Base-by-base conservation (phyloP, 2,329 filamentous ascomycete species). In the Neonectria sp. region DNA sequence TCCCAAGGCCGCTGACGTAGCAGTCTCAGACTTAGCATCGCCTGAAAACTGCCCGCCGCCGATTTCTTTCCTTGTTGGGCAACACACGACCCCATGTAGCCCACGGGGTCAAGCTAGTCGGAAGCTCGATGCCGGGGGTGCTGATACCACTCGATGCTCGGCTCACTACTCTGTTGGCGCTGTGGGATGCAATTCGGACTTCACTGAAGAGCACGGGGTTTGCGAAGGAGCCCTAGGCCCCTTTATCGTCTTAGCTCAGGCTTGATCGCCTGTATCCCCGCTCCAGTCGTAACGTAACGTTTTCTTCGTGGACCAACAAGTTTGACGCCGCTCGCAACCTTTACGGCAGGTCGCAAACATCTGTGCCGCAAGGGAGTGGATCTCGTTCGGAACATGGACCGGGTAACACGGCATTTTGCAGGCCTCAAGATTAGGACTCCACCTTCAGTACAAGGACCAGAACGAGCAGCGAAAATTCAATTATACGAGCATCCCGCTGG, bases 31-130 rank as follows among this genome's bases (percentile, higher is more conserved):
- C 46, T 27, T 8, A 24, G 40, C 27, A 65, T 62, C 49, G 11
- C 35, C 48, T 21, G 55, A 53, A 21, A 60, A 43, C 51, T 15
- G 11, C 4, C 17, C 25, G 21, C 27, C 27, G 72, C 61, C 64
- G 64, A 71, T 73, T 63, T 56, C 46, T 70, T 73, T 45, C 71
- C 69, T n/a, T 25, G 59, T 73, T 70, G 51, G 69, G 71, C 27
- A 21, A 11, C 31, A 53, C 65, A 62, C 58, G 62, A 27, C 62
- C 43, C 64, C 43, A 64, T 45, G 62, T 25, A 24, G 40, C 37
- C 33, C 53, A 48, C 24, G 37, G 40, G 49, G 55, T 51, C 33
- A 25, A 11, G 48, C n/a, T 60, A 29, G 56, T 70, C 72, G 72
- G 72, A 64, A 61, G 48, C 65, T 57, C 69, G 60, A 31, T 74